phyloP scores from a whole-genome alignment of 768 basidiomycete species.

The Trametes punicea region DNA sequence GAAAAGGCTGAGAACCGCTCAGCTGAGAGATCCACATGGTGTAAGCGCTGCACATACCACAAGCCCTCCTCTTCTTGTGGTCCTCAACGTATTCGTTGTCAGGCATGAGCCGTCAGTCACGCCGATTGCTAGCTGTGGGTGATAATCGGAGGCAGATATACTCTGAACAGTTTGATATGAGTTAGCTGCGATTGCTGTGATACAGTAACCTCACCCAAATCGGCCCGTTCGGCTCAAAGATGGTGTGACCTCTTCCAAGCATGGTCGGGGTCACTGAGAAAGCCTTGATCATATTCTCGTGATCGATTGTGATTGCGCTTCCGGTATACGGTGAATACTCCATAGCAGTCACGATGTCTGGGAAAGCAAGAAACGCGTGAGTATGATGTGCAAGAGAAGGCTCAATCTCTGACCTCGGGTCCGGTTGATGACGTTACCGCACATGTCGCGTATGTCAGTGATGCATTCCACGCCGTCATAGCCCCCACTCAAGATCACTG shows the following conservation, averaged over 20 bases:
- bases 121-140: constrained; percentile 80
- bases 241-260: constrained; percentile 67
- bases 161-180: constrained; percentile 41
- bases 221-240: constrained; percentile 75
- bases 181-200: not conserved
- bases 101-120: constrained; percentile 80
- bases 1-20: constrained; percentile 56
- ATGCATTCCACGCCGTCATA: constrained; percentile 78
- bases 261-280: constrained; percentile 70
- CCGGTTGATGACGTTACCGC: constrained; percentile 67
- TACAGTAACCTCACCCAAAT: constrained; percentile 63
- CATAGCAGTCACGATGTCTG: constrained; percentile 71
- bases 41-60: constrained; percentile 48
- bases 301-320: constrained; percentile 74
- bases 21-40: not conserved
- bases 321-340: constrained; percentile 66
- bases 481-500: constrained; percentile 70
- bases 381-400: too few species aligned
- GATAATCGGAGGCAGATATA: constrained; percentile 75
- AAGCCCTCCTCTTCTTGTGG: constrained; percentile 65
- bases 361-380: not conserved
- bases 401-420: constrained; percentile 54
- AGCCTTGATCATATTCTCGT: constrained; percentile 76
- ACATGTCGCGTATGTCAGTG: constrained; percentile 72
- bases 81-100: constrained; percentile 68